These are phyloP conservation scores for Moesziomyces sp. DNA, from an alignment of 1,284 basidiomycete genomes.

Conservation along the genomic window DNA sequence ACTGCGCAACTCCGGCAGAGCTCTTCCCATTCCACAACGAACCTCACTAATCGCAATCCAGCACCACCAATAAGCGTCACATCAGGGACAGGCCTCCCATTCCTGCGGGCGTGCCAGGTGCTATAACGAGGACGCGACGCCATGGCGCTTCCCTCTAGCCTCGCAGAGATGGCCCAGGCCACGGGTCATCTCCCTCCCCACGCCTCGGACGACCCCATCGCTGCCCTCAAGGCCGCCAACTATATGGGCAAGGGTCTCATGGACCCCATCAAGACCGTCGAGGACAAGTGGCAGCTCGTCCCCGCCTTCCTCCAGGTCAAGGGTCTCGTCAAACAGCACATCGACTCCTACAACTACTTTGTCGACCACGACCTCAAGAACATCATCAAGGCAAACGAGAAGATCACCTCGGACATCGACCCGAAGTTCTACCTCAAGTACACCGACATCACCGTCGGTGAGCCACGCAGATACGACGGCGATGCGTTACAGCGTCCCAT, in stretches of 20 bases:
- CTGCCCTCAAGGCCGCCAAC: slow-evolving; percentile 53
- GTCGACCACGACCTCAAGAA: slow-evolving; percentile 86
- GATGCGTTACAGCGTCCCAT: slow-evolving; percentile 82
- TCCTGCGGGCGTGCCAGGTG: slow-evolving; percentile 6
- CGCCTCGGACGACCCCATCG: slow-evolving; percentile 37
- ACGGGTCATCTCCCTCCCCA: slow-evolving; percentile 18
- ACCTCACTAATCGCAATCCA: too few relatives aligned
- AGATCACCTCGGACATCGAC: slow-evolving; percentile 85
- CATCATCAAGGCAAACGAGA: slow-evolving; percentile 73
- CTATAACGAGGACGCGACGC: slow-evolving; percentile 2
- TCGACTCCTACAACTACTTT: slow-evolving; percentile 99
- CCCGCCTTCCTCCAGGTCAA: slow-evolving; percentile 67
- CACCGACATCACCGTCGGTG: slow-evolving; percentile 83
- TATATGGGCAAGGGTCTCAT: slow-evolving; percentile 68
- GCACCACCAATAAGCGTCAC: too few relatives aligned
- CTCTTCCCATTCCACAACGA: too few relatives aligned
- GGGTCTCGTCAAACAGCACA: slow-evolving; percentile 83
- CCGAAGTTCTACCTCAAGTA: slow-evolving; percentile 98
- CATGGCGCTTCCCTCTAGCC: slow-evolving; percentile 42
- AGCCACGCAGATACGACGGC: slow-evolving; percentile 82
- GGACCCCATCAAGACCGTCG: slow-evolving; percentile 71
- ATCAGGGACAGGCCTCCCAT: background rate
- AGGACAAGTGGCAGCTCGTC: slow-evolving; percentile 68
- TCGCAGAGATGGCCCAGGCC: slow-evolving; percentile 46
- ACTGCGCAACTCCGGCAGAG: too few relatives aligned